Base-by-base conservation (phyloP, 1,139 yeast species). In the Pichiaceae sp. region DNA sequence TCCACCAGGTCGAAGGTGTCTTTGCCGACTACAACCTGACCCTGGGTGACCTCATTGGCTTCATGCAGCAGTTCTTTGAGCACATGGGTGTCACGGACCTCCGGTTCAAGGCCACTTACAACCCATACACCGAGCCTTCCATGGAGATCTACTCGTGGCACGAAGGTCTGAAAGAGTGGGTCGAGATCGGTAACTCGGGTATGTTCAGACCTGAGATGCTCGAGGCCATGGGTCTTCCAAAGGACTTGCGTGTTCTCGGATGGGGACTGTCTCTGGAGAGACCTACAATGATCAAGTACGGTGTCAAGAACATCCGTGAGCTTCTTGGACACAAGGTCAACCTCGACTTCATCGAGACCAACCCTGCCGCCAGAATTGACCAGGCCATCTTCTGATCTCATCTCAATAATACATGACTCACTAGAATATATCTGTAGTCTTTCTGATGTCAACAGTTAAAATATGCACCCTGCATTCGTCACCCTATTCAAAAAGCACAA, bases 201-300 rank as follows among this genome's bases (percentile, higher is more conserved):
- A 83, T 93, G 96, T 93, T 93, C 72, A 79, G 99, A 66, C 98
- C 99, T 18, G 99, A 93, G 64, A 93, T 93, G 99, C 73, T 93
- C 60, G 96, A 87, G 65, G 68, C 96, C 34, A 89, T 91, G 97
- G 98, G 98, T 26, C 73, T 93, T 56, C 98, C 98, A 44, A 80
- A 81, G 68, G 83, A 86, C 59, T 65, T 93, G 68, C 75, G 97
- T 60, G 97, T 91, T 23, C 75, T 87, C 50, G 99, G 99, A 46
- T 93, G 95, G 91, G 99, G 99, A 55, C 72, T 93, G 53, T 83
- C 95, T 30, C 72, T 93, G 59, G 99, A 93, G 64, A 82, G 99
- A 66, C 98, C 98, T 48, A 93, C 98, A 31, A 93, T 93, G 99
- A 93, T 93, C 63, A 93, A 91, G 64, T 93, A 93, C 58, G 95